Evolutionary conservation across 768 basidiomycete genomes (phyloP), one percentile per base, ranked within the genome.

Genomic region (Rhodotorula taiwanensis): DNA sequence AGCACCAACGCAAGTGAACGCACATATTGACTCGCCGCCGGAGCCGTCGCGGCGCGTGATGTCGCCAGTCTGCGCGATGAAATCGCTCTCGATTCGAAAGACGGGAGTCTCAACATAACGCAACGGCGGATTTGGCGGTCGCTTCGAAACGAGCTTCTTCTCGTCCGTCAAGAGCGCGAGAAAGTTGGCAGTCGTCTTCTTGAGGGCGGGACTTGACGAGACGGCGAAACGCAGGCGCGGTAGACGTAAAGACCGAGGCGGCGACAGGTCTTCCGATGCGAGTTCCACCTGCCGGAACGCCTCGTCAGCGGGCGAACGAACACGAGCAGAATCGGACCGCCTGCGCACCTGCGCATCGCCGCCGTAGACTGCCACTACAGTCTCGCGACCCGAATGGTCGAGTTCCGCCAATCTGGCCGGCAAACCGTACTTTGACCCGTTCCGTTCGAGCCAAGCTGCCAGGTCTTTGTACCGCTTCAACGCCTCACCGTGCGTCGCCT

Each of bases 51-150:
- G 77, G 48, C 81, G 71, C 27, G 81, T 81, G 43, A 82, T 74
- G 68, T 83, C 81, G 10, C 81, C 81, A n/a, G 80, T 79, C 68
- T 83, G 82, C 1, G 79, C 79, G 7, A 82, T 76, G 54, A 82
- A 83, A 20, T 76, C 81, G 64, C 76, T 75, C 49, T 79, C 78
- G 67, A 81, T 75, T 15, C 81, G 75, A 72, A 82, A 81, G 2
- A 83, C 75, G 33, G 78, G 79, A 42, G 74, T 77, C 5, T 74
- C 78, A 42, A 76, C 49, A 68, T 81, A 83, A 63, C 78, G 77
- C 54, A 82, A 71, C 39, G 71, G 76, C 71, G 79, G 80, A 62
- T 80, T 79, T 4, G 79, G 79, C 20, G 77, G 77, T 50, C 76
- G 79, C 76, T 80, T 81, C 71, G 78, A 79, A 61, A 70, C 65